These are phyloP conservation scores for Colletotrichum cordylinicola DNA, from an alignment of 2,329 filamentous ascomycete genomes.

Conservation along the genomic window DNA sequence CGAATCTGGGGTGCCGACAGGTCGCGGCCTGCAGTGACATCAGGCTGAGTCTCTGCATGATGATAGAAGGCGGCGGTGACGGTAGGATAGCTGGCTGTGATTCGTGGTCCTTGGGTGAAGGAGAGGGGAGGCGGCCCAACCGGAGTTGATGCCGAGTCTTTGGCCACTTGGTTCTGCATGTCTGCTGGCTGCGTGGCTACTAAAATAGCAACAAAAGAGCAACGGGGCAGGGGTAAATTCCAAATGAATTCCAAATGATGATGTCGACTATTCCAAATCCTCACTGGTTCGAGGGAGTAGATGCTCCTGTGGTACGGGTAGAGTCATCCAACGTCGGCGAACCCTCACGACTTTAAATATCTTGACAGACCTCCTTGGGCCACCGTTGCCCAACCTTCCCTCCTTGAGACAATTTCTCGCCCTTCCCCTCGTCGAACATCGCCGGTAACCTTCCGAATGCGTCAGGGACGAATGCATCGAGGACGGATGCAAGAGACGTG, in stretches of 20 bases:
- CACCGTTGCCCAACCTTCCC: not conserved
- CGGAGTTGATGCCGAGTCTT: constrained; percentile 2
- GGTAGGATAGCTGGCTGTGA: constrained; percentile 2
- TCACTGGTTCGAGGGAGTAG: not conserved
- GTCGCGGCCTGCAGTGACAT: constrained; percentile 42
- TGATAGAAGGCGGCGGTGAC: constrained; percentile 24
- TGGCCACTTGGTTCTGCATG: not conserved
- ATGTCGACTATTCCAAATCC: constrained; percentile 11
- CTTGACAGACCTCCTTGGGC: not conserved
- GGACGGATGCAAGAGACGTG: not conserved
- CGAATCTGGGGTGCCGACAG: constrained; percentile 28
- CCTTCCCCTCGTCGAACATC: not conserved
- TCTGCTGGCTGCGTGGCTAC: constrained; percentile 1
- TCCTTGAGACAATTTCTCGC: not conserved
- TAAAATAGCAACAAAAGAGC: constrained; percentile 11
- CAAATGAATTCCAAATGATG: constrained; percentile 6
- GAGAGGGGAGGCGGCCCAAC: constrained; percentile 1
- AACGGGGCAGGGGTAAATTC: constrained; percentile 3
- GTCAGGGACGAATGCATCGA: not conserved
- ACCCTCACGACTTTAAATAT: constrained; percentile 11
- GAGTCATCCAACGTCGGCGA: not conserved
- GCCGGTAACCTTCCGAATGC: not conserved
- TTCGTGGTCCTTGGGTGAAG: constrained; percentile 8
- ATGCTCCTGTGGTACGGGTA: constrained; percentile 6
- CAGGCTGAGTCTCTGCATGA: constrained; percentile 38